phyloP scores from a whole-genome alignment of 2,329 filamentous ascomycete genomes.

The Ilyonectria sp. region DNA sequence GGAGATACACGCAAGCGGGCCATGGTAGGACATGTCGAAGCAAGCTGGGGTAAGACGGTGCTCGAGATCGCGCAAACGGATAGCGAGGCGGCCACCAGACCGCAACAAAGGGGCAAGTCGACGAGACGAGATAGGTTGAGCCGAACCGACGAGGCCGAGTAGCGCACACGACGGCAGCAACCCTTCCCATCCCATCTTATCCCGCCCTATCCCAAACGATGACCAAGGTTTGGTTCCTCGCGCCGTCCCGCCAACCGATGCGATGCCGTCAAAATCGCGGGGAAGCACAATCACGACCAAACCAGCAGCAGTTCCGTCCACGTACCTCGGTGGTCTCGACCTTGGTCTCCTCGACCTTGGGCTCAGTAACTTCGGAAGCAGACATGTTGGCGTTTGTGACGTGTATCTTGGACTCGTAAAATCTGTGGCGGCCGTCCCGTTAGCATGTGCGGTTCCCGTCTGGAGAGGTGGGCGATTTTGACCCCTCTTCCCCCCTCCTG shows the following conservation, averaged over 20 bases:
- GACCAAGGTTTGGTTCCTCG: background rate
- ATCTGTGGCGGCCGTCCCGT: constrained; percentile 13
- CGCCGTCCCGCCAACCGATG: constrained; percentile 7
- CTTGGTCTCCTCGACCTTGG: constrained; percentile 68
- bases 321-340: constrained; percentile 50
- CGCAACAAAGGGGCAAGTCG: constrained; percentile 1
- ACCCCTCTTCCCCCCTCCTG: constrained; percentile 23
- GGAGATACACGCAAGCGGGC: background rate
- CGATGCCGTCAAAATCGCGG: constrained; percentile 23
- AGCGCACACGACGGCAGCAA: background rate
- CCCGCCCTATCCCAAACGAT: background rate
- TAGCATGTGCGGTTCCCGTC: constrained; percentile 19
- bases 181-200: background rate
- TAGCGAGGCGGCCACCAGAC: constrained; percentile 11
- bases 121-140: background rate
- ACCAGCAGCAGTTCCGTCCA: constrained; percentile 8
- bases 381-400: constrained; percentile 59
- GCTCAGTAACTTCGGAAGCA: constrained; percentile 65
- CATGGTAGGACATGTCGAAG: background rate
- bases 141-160: background rate
- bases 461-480: constrained; percentile 16
- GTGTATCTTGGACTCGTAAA: constrained; percentile 17
- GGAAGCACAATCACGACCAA: constrained; percentile 22
- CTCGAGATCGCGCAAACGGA: constrained; percentile 5
- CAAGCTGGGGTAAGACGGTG: background rate